A percentile compares a stretch with the other conserved stretches of the same genome.
phyloP scores from a whole-genome alignment of 179 eudicot species.

The Actinidia chinensis region DNA sequence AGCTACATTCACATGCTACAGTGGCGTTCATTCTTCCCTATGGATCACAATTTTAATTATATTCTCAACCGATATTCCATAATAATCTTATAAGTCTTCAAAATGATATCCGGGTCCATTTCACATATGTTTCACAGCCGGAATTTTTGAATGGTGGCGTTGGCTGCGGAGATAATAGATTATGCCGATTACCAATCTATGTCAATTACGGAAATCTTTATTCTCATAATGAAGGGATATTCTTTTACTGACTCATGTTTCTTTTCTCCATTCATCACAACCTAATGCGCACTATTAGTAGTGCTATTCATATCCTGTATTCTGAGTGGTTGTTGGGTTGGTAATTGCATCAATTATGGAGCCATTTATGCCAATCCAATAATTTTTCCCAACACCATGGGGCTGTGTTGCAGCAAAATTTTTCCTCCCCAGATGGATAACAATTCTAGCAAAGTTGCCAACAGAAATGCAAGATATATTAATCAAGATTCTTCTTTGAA shows the following conservation, averaged over 20 bases:
- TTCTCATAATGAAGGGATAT: not conserved
- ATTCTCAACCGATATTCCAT: not conserved
- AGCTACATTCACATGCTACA: not conserved
- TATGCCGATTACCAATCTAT: not conserved
- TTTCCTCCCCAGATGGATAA: not conserved
- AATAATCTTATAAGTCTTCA: not conserved
- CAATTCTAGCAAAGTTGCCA: not conserved
- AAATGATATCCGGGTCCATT: not conserved
- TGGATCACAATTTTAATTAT: not conserved
- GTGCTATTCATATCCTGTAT: not conserved
- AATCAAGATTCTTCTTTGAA: not conserved
- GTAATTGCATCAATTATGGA: too few relatives aligned
- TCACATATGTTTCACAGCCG: not conserved
- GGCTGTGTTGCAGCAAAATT: not conserved
- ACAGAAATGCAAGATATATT: not conserved
- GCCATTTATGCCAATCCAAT: too few relatives aligned
- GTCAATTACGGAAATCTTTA: too few relatives aligned
- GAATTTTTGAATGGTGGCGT: not conserved
- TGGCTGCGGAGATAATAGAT: not conserved
- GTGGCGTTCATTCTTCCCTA: not conserved
- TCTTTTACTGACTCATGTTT: not conserved
- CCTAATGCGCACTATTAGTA: not conserved
- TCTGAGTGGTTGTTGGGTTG: not conserved
- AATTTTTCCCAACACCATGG: too few relatives aligned
- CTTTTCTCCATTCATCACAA: not conserved